Evolutionary conservation across 441 rosid species (phyloP), one percentile per base, ranked within the genome.

Genomic region (Biscutella laevigata): DNA sequence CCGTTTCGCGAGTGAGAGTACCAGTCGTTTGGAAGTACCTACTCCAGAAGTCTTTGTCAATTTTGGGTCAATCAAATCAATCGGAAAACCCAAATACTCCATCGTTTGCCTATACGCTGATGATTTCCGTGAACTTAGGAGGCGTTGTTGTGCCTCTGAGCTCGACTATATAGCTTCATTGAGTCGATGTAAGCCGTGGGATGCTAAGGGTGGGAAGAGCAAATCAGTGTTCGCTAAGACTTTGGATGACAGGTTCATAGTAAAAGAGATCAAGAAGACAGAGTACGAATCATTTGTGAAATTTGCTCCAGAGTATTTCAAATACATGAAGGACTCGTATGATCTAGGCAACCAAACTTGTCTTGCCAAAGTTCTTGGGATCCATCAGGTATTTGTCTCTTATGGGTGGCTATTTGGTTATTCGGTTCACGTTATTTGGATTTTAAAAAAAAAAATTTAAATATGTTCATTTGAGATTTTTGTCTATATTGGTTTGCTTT

Each of bases 121-220:
- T 39, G 82, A 77, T 70, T 92, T 92, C 73, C 84, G 77, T 10
- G 84, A 82, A 36, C 84, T 92, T 40, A 77, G 97, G 59, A 75
- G 55, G 46, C 65, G 38, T 0, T 84, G 92, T 53, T 88, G 84
- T 65, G 77, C 71, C 0, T 88, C 95, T 8, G 99, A 88, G 81
- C 72, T 77, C 48, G 88, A 81, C 73, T 92, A 72, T 53, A 82
- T 92, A 25, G 82, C 88, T 57, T 92, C 99, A 27, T 74, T 88
- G 30, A 77, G 92, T 67, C 95, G 95, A 3, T 92, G 99, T 72
- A 78, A 62, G 64, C 77, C 74, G 25, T 92, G 99, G 99, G 92
- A 86, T 80, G 99, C 99, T 26, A 81, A 92, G 54, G 97, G 99
- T 61, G 99, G 99, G 53, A 92, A 92, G 76, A 92, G 97, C 77